These are phyloP conservation scores for Ettlia oleoabundans DNA, from an alignment of 139 green algal species.

Conservation along the genomic window DNA sequence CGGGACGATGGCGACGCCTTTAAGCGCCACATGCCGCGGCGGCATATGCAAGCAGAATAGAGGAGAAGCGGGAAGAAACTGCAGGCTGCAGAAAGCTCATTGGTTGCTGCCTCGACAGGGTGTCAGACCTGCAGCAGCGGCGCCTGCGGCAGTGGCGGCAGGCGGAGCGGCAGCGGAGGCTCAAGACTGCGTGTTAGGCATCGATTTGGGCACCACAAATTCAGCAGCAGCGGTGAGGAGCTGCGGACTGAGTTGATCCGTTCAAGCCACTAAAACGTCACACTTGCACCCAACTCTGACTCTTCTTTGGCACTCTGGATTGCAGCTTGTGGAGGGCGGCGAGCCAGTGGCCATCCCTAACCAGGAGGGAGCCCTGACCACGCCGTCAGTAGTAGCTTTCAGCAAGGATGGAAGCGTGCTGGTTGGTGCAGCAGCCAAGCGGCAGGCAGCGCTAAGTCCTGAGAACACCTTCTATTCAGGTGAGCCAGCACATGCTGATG, in stretches of 20 bases:
- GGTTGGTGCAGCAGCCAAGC: constrained; percentile 68
- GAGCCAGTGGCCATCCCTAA: constrained; percentile 69
- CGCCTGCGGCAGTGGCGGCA: background rate
- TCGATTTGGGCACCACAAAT: constrained; percentile 98
- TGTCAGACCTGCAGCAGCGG: background rate
- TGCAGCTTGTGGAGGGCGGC: constrained; percentile 53
- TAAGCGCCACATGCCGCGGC: background rate
- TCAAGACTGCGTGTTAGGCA: constrained; percentile 72
- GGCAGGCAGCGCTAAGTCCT: constrained; percentile 43
- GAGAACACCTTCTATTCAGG: constrained; percentile 84
- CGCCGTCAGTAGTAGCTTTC: constrained; percentile 79
- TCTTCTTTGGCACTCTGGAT: background rate
- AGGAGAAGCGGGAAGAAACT: no score
- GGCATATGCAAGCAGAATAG: background rate
- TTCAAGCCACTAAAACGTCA: no score
- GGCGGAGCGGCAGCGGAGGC: background rate
- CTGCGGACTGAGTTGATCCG: no score
- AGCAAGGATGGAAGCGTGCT: constrained; percentile 53
- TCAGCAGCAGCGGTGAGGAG: constrained; percentile 80
- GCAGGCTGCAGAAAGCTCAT: no score
- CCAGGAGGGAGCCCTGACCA: constrained; percentile 60
- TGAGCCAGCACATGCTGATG: no score
- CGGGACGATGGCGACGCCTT: no score
- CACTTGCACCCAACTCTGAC: no score
- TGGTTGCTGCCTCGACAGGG: no score